Evolutionary conservation across 257 asterid genomes (phyloP), one percentile per base, ranked within the genome.

Genomic region (Ilex asprella): DNA sequence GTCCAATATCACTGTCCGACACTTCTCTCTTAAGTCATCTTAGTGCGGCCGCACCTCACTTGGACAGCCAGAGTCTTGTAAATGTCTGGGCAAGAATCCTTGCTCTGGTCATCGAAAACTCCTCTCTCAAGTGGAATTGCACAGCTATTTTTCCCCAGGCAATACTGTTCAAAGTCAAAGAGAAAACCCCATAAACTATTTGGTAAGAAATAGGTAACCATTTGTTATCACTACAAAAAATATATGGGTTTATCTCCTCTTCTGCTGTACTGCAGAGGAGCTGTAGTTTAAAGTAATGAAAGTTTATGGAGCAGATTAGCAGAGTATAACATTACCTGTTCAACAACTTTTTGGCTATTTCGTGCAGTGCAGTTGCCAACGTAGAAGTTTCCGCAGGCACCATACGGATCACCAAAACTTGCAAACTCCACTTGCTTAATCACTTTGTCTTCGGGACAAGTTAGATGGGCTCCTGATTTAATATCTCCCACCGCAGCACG

Each of bases 131-230:
- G 76, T 6, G 90, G 95, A 43, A 93, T 71, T 15, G 73, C 12
- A 77, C 99, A 93, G 10, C 62, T 56, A 27, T 72, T 43, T 74
- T 89, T 87, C 7, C 97, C 97, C 78, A 80, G 39, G 68, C 99
- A 93, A 21, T 58, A n/a, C 86, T 88, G 70, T 58, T 63, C 52
- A 59, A 67, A 5, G 4, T 52, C 32, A 71, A 21, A 21, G 27
- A 35, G 41, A 35, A 5, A 35, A 35, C 5, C 41, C 5, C 5
- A 35, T 35, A 35, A 35, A 35, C 8, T 35, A 0, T 21, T 35
- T 3, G 8, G 41, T 35, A 7, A 35, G 41, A 7, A 35, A 7
- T 35, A 35, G 41, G 8, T 35, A 7, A 35, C 8, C 41, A 35
- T 35, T 35, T 21, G 27, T 21, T 21, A 21, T 21, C 27, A 21